Evolutionary conservation across 352 stramenopile species (phyloP).

Genomic region (Globisporangium paddicum): DNA sequence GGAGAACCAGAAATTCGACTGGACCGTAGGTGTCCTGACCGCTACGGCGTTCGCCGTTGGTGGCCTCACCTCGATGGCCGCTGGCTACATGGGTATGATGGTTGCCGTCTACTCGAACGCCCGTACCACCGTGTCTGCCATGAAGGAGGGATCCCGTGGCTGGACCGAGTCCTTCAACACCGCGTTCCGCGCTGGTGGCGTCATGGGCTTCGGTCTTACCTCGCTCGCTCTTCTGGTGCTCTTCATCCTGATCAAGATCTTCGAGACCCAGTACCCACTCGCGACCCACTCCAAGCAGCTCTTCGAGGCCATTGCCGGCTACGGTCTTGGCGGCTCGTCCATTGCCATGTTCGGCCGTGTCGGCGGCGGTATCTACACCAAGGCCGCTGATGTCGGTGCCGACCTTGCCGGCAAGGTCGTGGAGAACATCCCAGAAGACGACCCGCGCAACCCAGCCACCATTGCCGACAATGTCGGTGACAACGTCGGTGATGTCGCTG

Average conservation of each 20-base stretch:
- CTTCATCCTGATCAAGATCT: slow-evolving; percentile 95
- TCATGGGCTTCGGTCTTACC: slow-evolving; percentile 99
- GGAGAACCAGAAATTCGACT: slow-evolving; percentile 78
- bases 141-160: slow-evolving; percentile 90
- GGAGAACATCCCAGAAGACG: slow-evolving; percentile 98
- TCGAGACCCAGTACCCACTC: slow-evolving; percentile 90
- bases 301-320: slow-evolving; percentile 97
- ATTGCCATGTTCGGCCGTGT: slow-evolving; percentile 99
- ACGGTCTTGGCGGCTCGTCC: slow-evolving; percentile 96
- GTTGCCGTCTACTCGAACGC: slow-evolving; percentile 99
- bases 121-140: slow-evolving; percentile 96
- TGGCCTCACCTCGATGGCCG: slow-evolving; percentile 96
- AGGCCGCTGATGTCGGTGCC: slow-evolving; percentile 98
- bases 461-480: slow-evolving; percentile 99
- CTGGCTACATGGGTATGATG: slow-evolving; percentile 99
- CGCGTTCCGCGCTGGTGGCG: slow-evolving; percentile 96
- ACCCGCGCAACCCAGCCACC: slow-evolving; percentile 98
- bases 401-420: slow-evolving; percentile 99
- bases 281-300: slow-evolving; percentile 81
- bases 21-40: slow-evolving; percentile 92
- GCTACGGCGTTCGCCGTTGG: slow-evolving; percentile 97
- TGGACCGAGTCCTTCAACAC: slow-evolving; percentile 98
- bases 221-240: slow-evolving; percentile 97
- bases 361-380: slow-evolving; percentile 99
- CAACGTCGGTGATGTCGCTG: slow-evolving; percentile 99